Conservation (phyloP, 805 yeast species). For the Teunomyces gatunensis region DNA sequence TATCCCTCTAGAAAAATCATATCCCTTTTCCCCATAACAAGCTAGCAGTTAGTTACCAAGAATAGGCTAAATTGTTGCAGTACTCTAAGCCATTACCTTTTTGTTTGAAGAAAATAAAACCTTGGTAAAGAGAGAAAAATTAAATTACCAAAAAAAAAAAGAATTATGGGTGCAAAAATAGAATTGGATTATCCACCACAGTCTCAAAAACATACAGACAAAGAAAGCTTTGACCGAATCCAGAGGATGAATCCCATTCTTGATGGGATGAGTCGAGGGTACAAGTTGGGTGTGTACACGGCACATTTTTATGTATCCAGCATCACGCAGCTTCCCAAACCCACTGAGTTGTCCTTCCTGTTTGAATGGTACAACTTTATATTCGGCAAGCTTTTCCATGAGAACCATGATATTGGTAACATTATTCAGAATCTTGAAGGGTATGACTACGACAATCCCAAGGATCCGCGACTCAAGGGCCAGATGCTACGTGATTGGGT, state of each 20-base stretch:
- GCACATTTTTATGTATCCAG: background rate
- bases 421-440: background rate
- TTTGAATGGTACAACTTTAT: conserved; percentile 1
- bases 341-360: background rate
- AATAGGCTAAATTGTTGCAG: too few relatives aligned
- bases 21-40: too few relatives aligned
- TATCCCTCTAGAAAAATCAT: too few relatives aligned
- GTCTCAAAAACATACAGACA: background rate
- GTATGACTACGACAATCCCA: background rate
- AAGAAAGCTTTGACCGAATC: background rate
- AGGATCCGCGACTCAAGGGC: background rate
- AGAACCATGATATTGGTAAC: background rate
- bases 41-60: too few relatives aligned
- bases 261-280: background rate
- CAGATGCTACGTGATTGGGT: background rate
- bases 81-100: too few relatives aligned
- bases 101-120: too few relatives aligned
- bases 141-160: background rate
- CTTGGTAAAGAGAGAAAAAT: background rate
- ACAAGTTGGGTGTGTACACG: conserved; percentile 1
- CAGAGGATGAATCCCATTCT: background rate
- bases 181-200: background rate
- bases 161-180: background rate
- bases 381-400: conserved; percentile 2
- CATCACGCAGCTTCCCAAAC: conserved; percentile 1